phyloP scores from a whole-genome alignment of 169 alveolate genomes.

The Cryptosporidium tyzzeri region DNA sequence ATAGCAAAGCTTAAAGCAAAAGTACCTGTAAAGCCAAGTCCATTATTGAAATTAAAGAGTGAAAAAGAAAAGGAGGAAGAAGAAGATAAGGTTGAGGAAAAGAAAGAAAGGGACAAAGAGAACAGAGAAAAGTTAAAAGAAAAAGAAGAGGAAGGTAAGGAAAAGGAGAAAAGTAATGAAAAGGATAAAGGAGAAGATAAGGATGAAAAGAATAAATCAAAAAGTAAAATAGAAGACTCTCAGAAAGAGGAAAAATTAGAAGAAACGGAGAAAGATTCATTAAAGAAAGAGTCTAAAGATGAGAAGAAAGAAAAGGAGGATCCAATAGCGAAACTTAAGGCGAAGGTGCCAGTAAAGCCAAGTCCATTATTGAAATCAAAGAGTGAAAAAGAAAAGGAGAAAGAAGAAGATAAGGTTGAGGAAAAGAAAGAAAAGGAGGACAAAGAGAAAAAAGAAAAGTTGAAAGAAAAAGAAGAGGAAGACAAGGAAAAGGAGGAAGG shows the following conservation, averaged over 20 bases:
- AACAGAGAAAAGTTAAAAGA: not conserved
- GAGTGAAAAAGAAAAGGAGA: not conserved
- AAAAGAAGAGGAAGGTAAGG: not conserved
- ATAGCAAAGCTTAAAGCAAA: no score
- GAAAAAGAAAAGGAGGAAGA: not conserved
- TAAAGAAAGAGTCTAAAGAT: not conserved
- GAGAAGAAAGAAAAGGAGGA: not conserved
- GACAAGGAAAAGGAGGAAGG: not conserved
- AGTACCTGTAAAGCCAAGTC: no score
- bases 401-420: not conserved
- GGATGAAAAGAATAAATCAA: not conserved
- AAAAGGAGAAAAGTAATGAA: not conserved
- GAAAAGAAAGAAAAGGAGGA: constrained; percentile 1
- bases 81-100: not conserved
- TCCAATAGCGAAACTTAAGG: constrained; percentile 3
- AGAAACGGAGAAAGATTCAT: not conserved
- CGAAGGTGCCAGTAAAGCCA: not conserved
- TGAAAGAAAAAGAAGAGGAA: not conserved
- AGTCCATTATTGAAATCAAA: not conserved
- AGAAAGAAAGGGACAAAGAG: not conserved
- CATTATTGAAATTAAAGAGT: not conserved
- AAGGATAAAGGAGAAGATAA: not conserved
- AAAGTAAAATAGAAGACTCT: not conserved
- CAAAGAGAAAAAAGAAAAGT: not conserved
- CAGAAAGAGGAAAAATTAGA: not conserved